These are phyloP conservation scores for Mimosa bimucronata DNA, from an alignment of 306 rosid species.

Conservation along the genomic window DNA sequence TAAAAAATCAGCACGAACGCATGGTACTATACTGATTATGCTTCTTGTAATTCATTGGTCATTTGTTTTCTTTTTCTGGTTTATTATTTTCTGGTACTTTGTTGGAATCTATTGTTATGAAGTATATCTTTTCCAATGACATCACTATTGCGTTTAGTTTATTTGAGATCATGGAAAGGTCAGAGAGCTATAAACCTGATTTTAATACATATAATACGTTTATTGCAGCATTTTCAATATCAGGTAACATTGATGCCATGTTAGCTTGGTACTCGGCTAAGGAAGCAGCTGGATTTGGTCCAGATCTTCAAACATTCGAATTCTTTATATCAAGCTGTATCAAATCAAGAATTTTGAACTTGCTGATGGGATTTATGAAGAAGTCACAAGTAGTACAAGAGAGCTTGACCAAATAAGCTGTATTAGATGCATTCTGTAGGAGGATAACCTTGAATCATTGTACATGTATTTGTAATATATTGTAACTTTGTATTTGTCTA, in stretches of 20 bases:
- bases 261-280: slow-evolving; percentile 65
- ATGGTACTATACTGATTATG: no score
- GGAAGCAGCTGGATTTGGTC: slow-evolving; percentile 49
- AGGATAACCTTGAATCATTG: no score
- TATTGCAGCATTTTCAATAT: slow-evolving; percentile 53
- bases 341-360: slow-evolving; percentile 48
- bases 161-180: slow-evolving; percentile 69
- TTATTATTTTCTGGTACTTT: no score
- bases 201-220: slow-evolving; percentile 53
- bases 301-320: slow-evolving; percentile 57
- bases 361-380: slow-evolving; percentile 52
- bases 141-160: slow-evolving; percentile 55
- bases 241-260: slow-evolving; percentile 55
- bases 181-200: slow-evolving; percentile 58
- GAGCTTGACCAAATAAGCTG: no score
- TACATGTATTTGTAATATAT: no score
- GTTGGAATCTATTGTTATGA: no score
- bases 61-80: no score
- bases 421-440: no score
- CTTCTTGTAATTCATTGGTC: no score
- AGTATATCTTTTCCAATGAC: slow-evolving; percentile 57
- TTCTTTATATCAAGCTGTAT: slow-evolving; percentile 54
- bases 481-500: no score
- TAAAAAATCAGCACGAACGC: background rate
- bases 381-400: no score